These are phyloP conservation scores for Daldinia eschscholtzii DNA, from an alignment of 2,329 filamentous ascomycete species.

Conservation along the genomic window DNA sequence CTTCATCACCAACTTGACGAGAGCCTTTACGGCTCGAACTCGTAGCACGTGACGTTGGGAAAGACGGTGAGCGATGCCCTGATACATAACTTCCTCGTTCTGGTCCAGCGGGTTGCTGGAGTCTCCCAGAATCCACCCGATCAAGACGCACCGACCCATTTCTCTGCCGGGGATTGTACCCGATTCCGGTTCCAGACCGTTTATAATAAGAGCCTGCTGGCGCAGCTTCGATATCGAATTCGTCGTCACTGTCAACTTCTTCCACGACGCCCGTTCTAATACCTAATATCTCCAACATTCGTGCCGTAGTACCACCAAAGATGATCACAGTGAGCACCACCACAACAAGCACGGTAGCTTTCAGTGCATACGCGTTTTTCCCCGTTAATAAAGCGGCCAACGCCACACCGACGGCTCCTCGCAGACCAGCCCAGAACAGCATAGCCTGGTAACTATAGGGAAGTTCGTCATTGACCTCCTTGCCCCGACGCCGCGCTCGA, in stretches of 20 bases:
- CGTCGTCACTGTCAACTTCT: conserved; percentile 96
- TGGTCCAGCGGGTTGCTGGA: conserved; percentile 46
- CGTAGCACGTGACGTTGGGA: conserved; percentile 56
- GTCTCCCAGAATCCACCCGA: conserved; percentile 59
- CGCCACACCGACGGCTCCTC: conserved; percentile 95
- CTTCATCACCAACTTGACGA: conserved; percentile 58
- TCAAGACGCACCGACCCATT: conserved; percentile 72
- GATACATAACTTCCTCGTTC: conserved; percentile 65
- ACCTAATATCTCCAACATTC: conserved; percentile 97
- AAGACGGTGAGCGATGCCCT: conserved; percentile 64
- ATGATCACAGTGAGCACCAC: conserved; percentile 99
- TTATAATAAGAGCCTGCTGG: conserved; percentile 82
- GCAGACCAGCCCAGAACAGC: conserved; percentile 98
- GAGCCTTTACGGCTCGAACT: conserved; percentile 68
- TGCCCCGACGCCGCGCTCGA: conserved; percentile 79
- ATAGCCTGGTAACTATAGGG: conserved; percentile 98
- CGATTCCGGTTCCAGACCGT: conserved; percentile 80
- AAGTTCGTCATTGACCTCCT: conserved; percentile 85
- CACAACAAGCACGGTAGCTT: conserved; percentile 96
- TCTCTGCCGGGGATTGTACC: conserved; percentile 76
- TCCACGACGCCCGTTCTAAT: conserved; percentile 97
- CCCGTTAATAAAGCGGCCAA: conserved; percentile 89
- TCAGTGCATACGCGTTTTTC: conserved; percentile 82
- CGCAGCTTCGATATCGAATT: conserved; percentile 93
- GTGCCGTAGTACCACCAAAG: conserved; percentile 95